Conservation (phyloP, 2,329 filamentous ascomycete species). For the Didymella exigua region DNA sequence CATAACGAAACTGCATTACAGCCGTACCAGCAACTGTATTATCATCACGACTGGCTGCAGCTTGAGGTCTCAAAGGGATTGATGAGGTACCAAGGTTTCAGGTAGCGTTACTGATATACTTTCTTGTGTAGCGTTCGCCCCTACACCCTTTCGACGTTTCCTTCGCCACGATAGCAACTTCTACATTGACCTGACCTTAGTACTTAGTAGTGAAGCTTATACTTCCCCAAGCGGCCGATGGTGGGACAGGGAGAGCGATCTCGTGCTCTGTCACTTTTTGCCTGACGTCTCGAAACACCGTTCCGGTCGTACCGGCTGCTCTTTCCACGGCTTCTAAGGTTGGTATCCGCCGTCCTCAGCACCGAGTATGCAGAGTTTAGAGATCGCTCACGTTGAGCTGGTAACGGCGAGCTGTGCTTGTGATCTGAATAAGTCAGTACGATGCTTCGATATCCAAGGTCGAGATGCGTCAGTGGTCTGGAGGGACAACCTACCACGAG, state of each 20-base stretch:
- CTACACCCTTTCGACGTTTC: neutral
- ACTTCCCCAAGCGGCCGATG: constrained; percentile 4
- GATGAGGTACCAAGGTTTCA: no score
- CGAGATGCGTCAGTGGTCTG: neutral
- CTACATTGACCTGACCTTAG: neutral
- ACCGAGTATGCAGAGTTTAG: neutral
- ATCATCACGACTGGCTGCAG: no score
- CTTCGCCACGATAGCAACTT: neutral
- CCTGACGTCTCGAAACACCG: constrained; percentile 6
- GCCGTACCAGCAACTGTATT: no score
- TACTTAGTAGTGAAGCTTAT: constrained; percentile 9
- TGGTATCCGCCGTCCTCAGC: neutral
- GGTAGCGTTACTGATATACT: neutral
- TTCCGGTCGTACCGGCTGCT: neutral
- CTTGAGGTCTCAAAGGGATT: no score
- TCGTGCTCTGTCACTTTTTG: neutral
- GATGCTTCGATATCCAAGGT: neutral
- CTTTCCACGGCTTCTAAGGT: neutral
- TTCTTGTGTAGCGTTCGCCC: neutral
- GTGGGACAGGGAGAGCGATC: neutral
- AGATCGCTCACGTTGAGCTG: neutral
- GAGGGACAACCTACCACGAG: neutral
- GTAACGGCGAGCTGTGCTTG: neutral
- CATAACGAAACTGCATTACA: no score
- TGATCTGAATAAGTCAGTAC: neutral